Percentiles rank a stretch among this genome's conserved stretches.
These are phyloP conservation scores for Incumbomyces lentus DNA, from an alignment of 2,329 filamentous ascomycete species.

Conservation along the genomic window DNA sequence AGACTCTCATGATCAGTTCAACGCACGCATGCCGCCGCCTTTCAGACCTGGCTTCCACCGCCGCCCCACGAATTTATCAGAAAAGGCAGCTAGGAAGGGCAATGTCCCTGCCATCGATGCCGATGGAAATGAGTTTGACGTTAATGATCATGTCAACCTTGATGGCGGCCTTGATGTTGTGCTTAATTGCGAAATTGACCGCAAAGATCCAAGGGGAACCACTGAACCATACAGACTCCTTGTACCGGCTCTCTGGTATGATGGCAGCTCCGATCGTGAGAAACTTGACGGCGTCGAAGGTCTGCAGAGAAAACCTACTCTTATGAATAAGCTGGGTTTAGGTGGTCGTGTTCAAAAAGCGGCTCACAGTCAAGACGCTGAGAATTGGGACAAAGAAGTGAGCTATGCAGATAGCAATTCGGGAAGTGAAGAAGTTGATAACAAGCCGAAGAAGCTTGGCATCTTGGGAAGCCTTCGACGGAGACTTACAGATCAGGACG, in stretches of 20 bases:
- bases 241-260: constrained; percentile 60
- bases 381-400: constrained; percentile 21
- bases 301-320: constrained; percentile 13
- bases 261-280: constrained; percentile 26
- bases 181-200: constrained; percentile 79
- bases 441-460: constrained; percentile 14
- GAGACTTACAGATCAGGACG: constrained; percentile 12
- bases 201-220: constrained; percentile 74
- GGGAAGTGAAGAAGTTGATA: constrained; percentile 12
- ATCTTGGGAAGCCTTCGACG: constrained; percentile 17
- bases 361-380: constrained; percentile 17
- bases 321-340: constrained; percentile 18
- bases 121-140: constrained; percentile 40
- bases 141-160: constrained; percentile 53
- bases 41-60: constrained; percentile 41
- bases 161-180: constrained; percentile 77
- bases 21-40: constrained; percentile 12
- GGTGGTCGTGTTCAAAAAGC: constrained; percentile 14
- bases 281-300: constrained; percentile 14
- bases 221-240: constrained; percentile 80
- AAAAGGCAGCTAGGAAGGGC: constrained; percentile 49
- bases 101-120: constrained; percentile 32
- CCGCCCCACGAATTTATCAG: constrained; percentile 57
- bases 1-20: neutral
- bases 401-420: constrained; percentile 21